phyloP scores from a whole-genome alignment of 345 rosid species.

The Brassica cretica region DNA sequence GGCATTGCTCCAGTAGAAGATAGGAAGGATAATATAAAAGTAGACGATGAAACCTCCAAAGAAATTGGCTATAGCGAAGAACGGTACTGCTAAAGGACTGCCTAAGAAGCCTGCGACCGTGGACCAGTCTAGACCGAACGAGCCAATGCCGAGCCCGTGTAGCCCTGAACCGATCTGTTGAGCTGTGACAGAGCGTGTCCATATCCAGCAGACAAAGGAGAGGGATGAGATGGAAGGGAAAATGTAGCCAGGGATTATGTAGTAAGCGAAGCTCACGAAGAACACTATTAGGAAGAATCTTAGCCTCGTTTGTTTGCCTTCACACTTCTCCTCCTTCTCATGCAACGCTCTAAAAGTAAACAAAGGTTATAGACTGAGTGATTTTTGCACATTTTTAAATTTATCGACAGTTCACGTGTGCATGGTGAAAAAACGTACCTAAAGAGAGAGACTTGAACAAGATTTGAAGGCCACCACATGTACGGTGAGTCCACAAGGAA shows the following conservation, averaged over 20 bases:
- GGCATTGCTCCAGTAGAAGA: conserved; percentile 54
- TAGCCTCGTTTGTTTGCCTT: conserved; percentile 54
- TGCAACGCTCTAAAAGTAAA: conserved; percentile 54
- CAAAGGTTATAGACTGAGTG: neutral
- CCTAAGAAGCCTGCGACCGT: conserved; percentile 60
- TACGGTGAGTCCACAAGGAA: conserved; percentile 54
- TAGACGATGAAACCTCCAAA: conserved; percentile 52
- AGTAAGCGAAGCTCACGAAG: conserved; percentile 61
- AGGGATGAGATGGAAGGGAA: conserved; percentile 62
- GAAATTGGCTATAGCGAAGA: conserved; percentile 58
- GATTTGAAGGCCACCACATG: conserved; percentile 68
- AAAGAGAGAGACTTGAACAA: conserved; percentile 54
- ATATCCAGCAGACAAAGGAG: conserved; percentile 68
- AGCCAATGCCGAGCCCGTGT: conserved; percentile 62
- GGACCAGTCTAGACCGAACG: conserved; percentile 77
- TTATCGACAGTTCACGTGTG: neutral
- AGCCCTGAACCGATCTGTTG: conserved; percentile 74
- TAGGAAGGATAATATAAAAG: conserved; percentile 54
- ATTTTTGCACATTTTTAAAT: too few species aligned
- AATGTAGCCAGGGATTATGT: conserved; percentile 59
- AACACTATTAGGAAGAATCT: conserved; percentile 65
- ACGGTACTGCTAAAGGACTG: conserved; percentile 67
- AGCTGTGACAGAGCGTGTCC: conserved; percentile 58
- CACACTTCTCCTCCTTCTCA: conserved; percentile 56
- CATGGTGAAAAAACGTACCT: conserved; percentile 29